A percentile compares a stretch with the other conserved stretches of the same genome.
phyloP scores from a whole-genome alignment of 441 rosid species.

The Bruguiera hainesii region DNA sequence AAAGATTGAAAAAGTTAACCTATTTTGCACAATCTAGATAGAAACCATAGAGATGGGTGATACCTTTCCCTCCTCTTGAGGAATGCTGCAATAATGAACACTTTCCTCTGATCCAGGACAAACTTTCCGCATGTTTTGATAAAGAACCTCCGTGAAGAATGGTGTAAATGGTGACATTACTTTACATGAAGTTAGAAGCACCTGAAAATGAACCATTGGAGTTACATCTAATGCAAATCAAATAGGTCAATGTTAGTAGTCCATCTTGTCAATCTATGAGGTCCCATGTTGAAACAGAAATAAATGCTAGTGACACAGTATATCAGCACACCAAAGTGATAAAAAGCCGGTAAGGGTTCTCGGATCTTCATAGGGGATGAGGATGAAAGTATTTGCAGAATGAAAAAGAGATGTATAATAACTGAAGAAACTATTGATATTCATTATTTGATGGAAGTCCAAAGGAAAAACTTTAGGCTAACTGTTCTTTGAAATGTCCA shows the following conservation, averaged over 20 bases:
- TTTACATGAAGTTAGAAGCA: constrained; percentile 87
- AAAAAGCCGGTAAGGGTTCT: no score
- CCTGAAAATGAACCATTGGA: constrained; percentile 45
- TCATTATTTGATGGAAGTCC: no score
- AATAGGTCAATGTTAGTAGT: not conserved
- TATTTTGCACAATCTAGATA: constrained; percentile 2
- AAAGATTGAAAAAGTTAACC: constrained; percentile 9
- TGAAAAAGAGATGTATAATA: no score
- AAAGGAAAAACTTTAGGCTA: no score
- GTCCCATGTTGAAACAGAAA: not conserved
- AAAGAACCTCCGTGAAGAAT: constrained; percentile 90
- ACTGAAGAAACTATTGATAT: no score
- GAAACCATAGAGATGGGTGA: not conserved
- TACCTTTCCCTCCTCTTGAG: constrained; percentile 84
- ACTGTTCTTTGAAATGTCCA: not conserved
- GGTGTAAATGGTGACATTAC: constrained; percentile 99
- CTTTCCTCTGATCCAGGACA: constrained; percentile 71
- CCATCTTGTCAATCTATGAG: constrained; percentile 2
- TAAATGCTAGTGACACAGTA: not conserved
- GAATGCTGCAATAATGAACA: constrained; percentile 82
- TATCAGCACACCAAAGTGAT: no score
- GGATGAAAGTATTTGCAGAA: no score
- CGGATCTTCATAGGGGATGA: no score
- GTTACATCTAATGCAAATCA: constrained; percentile 7
- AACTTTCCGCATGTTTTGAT: constrained; percentile 91